Base-by-base conservation (phyloP, 192 early-diverging fungal species). In the Kickxella alabastrina region DNA sequence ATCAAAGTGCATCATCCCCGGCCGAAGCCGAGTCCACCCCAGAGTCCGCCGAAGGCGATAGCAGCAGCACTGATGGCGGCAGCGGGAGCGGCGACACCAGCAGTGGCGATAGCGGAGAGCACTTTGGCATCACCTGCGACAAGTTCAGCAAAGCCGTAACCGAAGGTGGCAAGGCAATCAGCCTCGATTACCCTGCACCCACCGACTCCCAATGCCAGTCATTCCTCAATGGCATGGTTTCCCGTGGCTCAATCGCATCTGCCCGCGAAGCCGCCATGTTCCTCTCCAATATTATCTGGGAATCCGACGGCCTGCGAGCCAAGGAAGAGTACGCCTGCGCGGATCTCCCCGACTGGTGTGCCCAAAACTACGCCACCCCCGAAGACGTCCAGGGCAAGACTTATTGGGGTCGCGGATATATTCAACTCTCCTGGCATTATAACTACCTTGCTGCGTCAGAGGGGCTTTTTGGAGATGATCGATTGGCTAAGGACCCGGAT, bases 221-320 rank as follows among this genome's bases (percentile, higher is more conserved):
- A 10, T 78, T 78, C 65, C 56, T 66, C 25, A 55, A 63, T 32
- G 61, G 58, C 27, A 59, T 72, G 50, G n/a, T n/a, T n/a, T 19
- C 64, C 4, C 43, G 55, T 17, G 75, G 75, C 39, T 46, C 36
- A 22, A 72, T 78, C 14, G 23, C 63, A 3, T 63, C 59, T 0
- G 58, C 53, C n/a, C 65, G 60, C 23, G 75, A 78, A 27, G 75
- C 69, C 0, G 75, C 75, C 49, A 78, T 78, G 75, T 78, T 78
- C 45, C 52, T 78, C 21, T 38, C 75, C 37, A 64, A 78, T 24
- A 71, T 78, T 26, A 48, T 78, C 12, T 72, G 69, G 68, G 75
- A 78, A 22, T 78, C 75, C 17, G 69, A 68, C 34, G 75, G 75
- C 0, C 43, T 78, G 19, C 59, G 47, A 6, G 60, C 64, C 65